Evolutionary conservation across 768 basidiomycete genomes (phyloP).

Genomic region (Mycena polygramma): DNA sequence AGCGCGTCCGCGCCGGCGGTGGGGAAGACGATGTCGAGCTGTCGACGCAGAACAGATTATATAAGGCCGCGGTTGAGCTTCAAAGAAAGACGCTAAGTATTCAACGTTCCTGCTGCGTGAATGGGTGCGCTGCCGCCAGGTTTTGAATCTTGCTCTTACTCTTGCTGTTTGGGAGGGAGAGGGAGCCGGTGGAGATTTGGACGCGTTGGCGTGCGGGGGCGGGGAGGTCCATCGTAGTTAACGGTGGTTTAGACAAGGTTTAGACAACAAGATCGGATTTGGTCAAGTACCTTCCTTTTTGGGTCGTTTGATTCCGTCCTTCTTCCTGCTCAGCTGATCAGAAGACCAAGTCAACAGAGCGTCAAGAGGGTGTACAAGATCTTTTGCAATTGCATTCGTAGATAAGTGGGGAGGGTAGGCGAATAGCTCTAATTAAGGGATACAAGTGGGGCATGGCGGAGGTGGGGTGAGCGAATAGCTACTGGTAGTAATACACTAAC

Average conservation of each 20-base stretch:
- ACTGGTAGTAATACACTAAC: too few relatives aligned
- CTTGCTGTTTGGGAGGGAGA: neutral
- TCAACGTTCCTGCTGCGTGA: constrained; percentile 58
- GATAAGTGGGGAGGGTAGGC: too few relatives aligned
- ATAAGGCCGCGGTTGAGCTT: neutral
- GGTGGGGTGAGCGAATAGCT: too few relatives aligned
- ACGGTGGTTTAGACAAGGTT: neutral
- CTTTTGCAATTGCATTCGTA: too few relatives aligned
- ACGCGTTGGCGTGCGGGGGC: constrained; percentile 3
- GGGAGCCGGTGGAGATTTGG: constrained; percentile 34
- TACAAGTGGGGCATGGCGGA: too few relatives aligned
- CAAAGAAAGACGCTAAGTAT: neutral
- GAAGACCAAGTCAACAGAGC: too few relatives aligned
- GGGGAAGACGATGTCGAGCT: constrained; percentile 78
- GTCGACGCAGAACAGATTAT: constrained; percentile 4
- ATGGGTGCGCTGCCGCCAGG: constrained; percentile 53
- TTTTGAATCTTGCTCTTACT: constrained; percentile 34
- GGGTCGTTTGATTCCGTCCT: too few relatives aligned
- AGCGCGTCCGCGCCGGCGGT: constrained; percentile 50
- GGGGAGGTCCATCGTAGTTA: constrained; percentile 25
- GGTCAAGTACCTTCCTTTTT: too few relatives aligned
- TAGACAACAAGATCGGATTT: too few relatives aligned
- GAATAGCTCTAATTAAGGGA: too few relatives aligned
- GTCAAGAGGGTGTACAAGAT: too few relatives aligned
- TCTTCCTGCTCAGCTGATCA: too few relatives aligned